Evolutionary conservation across 2,329 filamentous ascomycete species (phyloP), one percentile per base, ranked within the genome.

Genomic region (Clathrospora elynae): DNA sequence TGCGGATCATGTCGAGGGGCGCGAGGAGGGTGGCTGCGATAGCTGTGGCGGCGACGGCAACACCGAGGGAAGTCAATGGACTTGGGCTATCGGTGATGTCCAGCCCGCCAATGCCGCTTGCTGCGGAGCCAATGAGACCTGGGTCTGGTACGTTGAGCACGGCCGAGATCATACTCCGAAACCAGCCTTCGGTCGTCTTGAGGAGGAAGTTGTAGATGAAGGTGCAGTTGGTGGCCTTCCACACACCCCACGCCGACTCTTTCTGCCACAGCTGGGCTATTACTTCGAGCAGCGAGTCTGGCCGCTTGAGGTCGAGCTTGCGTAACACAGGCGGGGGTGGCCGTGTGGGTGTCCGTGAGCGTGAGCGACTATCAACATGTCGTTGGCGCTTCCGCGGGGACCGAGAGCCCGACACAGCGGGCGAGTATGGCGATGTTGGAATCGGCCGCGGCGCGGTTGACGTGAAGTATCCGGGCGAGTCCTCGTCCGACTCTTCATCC

Each of bases 221-320:
- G 1, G 90, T 95, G 10, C 88, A 84, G 66, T 97, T 97, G 24
- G 90, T 89, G 6, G 86, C 81, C 69, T 96, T 96, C 91, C 92
- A 99, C 4, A 96, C 85, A 4, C 93, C 93, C 79, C 90, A 91
- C 0, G 86, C 86, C 23, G 90, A 89, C 66, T 95, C 92, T 57
- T 87, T 92, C 33, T 86, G 80, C 88, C 93, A 97, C 13, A 97
- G 74, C 66, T 95, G 87, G 5, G 85, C 85, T 47, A 99, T 82
- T 2, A 93, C 89, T 55, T 96, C 90, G 58, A 91, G 81, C 43
- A 97, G 78, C 1, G 91, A 92, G 64, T 92, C 87, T 8, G 88
- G 78, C 46, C 85, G 84, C 53, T 85, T 85, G 13, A 96, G 77
- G 16, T 78, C 75, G 14, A 96, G 78, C 43, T 84, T 84, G 66